These are phyloP conservation scores for Arachis monticola DNA, from an alignment of 331 rosid species.

Conservation along the genomic window DNA sequence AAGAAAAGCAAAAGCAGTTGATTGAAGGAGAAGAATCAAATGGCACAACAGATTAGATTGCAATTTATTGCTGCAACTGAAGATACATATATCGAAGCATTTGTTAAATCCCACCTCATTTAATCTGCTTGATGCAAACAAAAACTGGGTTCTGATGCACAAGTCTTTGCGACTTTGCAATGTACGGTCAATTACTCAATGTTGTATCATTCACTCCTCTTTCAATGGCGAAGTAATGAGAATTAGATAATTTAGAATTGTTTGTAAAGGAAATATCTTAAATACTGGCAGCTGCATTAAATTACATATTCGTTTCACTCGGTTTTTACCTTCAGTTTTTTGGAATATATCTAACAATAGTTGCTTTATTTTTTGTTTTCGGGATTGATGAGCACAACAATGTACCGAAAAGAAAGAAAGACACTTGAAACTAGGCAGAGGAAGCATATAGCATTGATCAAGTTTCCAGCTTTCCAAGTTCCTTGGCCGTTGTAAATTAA, in stretches of 20 bases:
- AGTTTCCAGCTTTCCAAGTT: background rate
- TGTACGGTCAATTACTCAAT: background rate
- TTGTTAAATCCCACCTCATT: background rate
- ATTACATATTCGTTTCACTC: too few species aligned
- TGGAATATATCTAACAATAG: too few species aligned
- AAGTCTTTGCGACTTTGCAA: background rate
- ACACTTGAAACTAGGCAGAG: too few species aligned
- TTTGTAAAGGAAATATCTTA: constrained; percentile 3
- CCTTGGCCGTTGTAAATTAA: background rate
- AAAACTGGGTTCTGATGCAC: constrained; percentile 10
- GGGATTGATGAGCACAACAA: too few species aligned
- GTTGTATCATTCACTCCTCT: constrained; percentile 4
- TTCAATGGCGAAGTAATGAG: background rate
- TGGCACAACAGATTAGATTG: constrained; percentile 48
- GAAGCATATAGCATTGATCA: too few species aligned
- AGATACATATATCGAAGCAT: constrained; percentile 2
- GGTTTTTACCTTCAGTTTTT: too few species aligned
- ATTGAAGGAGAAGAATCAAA: constrained; percentile 69
- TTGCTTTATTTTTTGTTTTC: too few species aligned
- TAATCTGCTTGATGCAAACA: constrained; percentile 18
- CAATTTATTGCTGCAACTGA: constrained; percentile 11
- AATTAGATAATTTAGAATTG: constrained; percentile 3
- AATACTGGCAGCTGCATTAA: background rate
- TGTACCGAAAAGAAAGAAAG: too few species aligned
- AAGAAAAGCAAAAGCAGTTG: constrained; percentile 71